These are phyloP conservation scores for Pouteria glomerata DNA, from an alignment of 148 eudicot species.

Conservation along the genomic window DNA sequence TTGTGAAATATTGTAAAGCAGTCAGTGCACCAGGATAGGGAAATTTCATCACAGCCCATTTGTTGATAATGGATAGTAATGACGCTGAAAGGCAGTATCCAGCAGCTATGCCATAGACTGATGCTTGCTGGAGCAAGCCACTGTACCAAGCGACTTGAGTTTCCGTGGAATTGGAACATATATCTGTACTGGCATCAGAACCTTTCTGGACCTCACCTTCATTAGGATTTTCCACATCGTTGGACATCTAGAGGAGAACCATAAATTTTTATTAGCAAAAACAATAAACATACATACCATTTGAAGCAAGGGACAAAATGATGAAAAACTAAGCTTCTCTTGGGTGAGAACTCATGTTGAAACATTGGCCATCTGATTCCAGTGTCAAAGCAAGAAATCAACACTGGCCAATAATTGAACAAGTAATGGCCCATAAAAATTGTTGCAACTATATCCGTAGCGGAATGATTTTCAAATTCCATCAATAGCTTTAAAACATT, in stretches of 20 bases:
- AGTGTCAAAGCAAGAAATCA: not conserved
- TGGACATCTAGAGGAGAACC: conserved; percentile 40
- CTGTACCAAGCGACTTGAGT: conserved; percentile 42
- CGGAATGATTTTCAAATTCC: no score
- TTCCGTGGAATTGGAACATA: conserved; percentile 26
- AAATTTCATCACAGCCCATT: conserved; percentile 93
- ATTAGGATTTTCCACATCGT: conserved; percentile 54
- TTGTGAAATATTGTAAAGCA: conserved; percentile 85
- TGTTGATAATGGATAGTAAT: conserved; percentile 78
- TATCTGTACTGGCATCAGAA: conserved; percentile 19
- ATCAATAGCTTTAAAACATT: no score
- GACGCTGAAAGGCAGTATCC: conserved; percentile 92
- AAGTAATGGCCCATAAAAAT: not conserved
- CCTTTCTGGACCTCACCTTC: conserved; percentile 23
- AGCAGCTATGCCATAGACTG: conserved; percentile 82
- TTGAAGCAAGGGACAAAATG: not conserved
- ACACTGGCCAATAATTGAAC: not conserved
- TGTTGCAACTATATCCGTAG: no score
- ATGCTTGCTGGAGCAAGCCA: conserved; percentile 60
- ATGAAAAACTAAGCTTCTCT: no score
- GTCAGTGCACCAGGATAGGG: conserved; percentile 92
- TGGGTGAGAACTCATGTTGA: not conserved
- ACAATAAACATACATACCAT: not conserved
- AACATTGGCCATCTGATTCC: not conserved
- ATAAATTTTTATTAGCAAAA: not conserved